These are phyloP conservation scores for Tuber microsphaerosporum DNA, from an alignment of 495 filamentous ascomycete species.

Conservation along the genomic window DNA sequence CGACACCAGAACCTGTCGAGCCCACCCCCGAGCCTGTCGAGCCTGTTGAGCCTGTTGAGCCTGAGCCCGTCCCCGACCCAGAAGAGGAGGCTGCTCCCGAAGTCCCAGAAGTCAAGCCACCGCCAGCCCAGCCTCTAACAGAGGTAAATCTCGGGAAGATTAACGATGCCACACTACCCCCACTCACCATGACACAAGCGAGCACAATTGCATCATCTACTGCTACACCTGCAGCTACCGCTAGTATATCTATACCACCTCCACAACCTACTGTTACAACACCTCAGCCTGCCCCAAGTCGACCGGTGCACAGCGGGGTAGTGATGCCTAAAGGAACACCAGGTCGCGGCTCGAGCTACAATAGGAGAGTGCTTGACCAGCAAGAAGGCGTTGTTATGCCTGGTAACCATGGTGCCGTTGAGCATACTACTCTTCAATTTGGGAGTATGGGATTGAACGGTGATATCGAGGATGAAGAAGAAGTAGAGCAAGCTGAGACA, in stretches of 20 bases:
- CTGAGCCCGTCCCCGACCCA: slow-evolving; percentile 24
- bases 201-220: slow-evolving; percentile 81
- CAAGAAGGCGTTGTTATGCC: slow-evolving; percentile 98
- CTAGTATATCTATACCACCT: slow-evolving; percentile 50
- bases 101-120: slow-evolving; percentile 33
- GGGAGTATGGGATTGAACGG: slow-evolving; percentile 90
- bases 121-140: slow-evolving; percentile 52
- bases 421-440: slow-evolving; percentile 91
- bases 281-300: slow-evolving; percentile 48
- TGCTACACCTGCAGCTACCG: slow-evolving; percentile 55
- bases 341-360: slow-evolving; percentile 56
- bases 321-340: slow-evolving; percentile 48
- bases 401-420: slow-evolving; percentile 82
- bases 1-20: slow-evolving; percentile 26
- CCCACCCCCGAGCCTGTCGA: slow-evolving; percentile 22
- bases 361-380: slow-evolving; percentile 76
- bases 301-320: slow-evolving; percentile 53
- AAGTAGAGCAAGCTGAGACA: slow-evolving; percentile 92
- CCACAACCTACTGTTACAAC: slow-evolving; percentile 53
- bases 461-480: slow-evolving; percentile 90
- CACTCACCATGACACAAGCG: slow-evolving; percentile 73
- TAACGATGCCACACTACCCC: slow-evolving; percentile 66
- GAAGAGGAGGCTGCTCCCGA: slow-evolving; percentile 19
- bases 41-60: slow-evolving; percentile 25
- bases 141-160: slow-evolving; percentile 86